Evolutionary conservation across 2,329 filamentous ascomycete genomes (phyloP).

Genomic region (Ophiocordyceps camponoti-saundersi): DNA sequence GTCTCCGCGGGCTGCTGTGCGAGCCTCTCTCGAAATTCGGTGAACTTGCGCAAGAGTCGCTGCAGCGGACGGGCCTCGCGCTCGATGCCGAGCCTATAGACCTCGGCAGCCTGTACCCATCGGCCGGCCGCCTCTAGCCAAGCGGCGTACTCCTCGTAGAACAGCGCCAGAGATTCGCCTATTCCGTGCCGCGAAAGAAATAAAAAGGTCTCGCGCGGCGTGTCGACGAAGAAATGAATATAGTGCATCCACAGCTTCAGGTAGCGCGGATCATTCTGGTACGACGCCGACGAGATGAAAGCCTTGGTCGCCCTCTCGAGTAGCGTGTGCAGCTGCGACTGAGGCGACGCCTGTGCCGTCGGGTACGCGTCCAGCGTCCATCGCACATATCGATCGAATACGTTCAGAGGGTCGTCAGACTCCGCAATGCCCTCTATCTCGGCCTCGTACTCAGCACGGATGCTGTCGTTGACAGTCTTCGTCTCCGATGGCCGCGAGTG

Average conservation of each 20-base stretch:
- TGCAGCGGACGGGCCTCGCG: conserved; percentile 70
- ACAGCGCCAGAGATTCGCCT: conserved; percentile 73
- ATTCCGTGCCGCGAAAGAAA: conserved; percentile 81
- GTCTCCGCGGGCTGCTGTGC: conserved; percentile 45
- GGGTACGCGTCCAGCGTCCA: conserved; percentile 95
- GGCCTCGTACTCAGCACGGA: conserved; percentile 69
- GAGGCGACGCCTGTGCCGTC: conserved; percentile 75
- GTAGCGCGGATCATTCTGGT: conserved; percentile 91
- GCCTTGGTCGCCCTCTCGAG: conserved; percentile 86
- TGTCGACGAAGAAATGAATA: conserved; percentile 79
- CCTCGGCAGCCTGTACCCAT: conserved; percentile 85
- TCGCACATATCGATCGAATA: conserved; percentile 91
- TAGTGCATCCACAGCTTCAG: conserved; percentile 89
- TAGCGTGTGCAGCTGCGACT: conserved; percentile 76
- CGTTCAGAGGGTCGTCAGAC: conserved; percentile 84
- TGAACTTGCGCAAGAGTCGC: conserved; percentile 73
- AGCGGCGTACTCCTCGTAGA: conserved; percentile 90
- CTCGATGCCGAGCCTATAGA: conserved; percentile 81
- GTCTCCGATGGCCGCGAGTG: conserved; percentile 42
- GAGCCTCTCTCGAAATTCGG: conserved; percentile 69
- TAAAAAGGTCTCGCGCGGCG: conserved; percentile 82
- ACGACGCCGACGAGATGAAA: conserved; percentile 71
- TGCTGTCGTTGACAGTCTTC: conserved; percentile 59
- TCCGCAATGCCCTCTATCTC: conserved; percentile 67
- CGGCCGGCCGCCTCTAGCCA: conserved; percentile 76